Conservation (phyloP, 768 basidiomycete species). For the Tubosaeta sp. region DNA sequence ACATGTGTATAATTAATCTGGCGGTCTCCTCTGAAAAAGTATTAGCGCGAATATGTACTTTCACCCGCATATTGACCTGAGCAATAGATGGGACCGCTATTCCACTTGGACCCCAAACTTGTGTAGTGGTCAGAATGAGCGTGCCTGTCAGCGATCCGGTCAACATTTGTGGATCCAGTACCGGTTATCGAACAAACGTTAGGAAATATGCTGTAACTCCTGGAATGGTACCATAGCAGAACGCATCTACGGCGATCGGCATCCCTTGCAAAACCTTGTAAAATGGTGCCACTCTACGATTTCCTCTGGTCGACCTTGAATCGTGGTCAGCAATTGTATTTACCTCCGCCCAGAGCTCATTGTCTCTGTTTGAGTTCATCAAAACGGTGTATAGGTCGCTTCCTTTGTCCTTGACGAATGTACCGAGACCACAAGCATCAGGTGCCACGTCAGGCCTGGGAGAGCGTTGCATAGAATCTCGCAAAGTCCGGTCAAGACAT, state of each 20-base stretch:
- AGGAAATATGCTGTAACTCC: conserved; percentile 87
- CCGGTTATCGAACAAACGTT: conserved; percentile 48
- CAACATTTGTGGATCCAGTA: conserved; percentile 1
- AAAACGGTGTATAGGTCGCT: conserved; percentile 68
- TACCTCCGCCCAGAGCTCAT: conserved; percentile 82
- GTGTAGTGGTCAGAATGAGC: conserved; percentile 98
- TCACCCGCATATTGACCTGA: conserved; percentile 41
- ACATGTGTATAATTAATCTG: conserved; percentile 87
- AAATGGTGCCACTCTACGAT: conserved; percentile 80
- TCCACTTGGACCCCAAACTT: conserved; percentile 84
- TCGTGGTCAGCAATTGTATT: conserved; percentile 45
- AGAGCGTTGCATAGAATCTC: not conserved
- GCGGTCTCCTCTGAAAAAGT: conserved; percentile 63
- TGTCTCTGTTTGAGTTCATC: conserved; percentile 84
- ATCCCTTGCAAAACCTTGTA: conserved; percentile 95
- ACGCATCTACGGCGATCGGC: conserved; percentile 98
- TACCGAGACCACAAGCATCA: not conserved
- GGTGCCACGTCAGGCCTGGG: not conserved
- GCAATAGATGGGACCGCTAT: conserved; percentile 91
- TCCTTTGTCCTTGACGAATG: not conserved
- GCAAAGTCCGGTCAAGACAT: conserved; percentile 43
- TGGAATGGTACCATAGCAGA: conserved; percentile 89
- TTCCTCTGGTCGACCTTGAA: conserved; percentile 44
- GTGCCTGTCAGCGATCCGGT: conserved; percentile 49
- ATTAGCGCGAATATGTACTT: not conserved